A percentile compares a stretch with the other conserved stretches of the same genome.
Evolutionary conservation across 2,329 filamentous ascomycete genomes (phyloP).

Genomic region (Ophidiomyces ophidiicola): DNA sequence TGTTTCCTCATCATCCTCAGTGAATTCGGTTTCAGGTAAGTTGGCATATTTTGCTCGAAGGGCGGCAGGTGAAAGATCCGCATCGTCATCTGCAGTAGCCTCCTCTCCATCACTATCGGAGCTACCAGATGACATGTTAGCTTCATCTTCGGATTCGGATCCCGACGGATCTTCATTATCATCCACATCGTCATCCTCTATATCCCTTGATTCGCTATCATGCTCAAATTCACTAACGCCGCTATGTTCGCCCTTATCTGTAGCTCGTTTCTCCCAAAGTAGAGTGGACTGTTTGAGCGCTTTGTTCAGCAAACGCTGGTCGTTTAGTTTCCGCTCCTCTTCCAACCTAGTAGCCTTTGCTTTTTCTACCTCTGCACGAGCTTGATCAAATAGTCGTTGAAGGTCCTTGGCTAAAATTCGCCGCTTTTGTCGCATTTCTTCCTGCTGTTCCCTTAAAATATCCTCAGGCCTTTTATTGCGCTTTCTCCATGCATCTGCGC

Average conservation of each 20-base stretch:
- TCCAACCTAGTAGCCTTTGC: conserved; percentile 47
- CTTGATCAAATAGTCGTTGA: conserved; percentile 48
- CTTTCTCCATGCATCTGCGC: conserved; percentile 33
- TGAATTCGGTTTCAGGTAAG: conserved; percentile 6
- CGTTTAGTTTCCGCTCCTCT: conserved; percentile 40
- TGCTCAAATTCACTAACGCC: conserved; percentile 50
- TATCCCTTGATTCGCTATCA: conserved; percentile 58
- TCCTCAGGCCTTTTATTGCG: conserved; percentile 50
- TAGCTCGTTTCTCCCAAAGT: conserved; percentile 36
- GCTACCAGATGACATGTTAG: conserved; percentile 38
- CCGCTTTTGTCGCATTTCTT: conserved; percentile 55
- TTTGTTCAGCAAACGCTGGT: conserved; percentile 43
- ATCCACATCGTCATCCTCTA: conserved; percentile 42
- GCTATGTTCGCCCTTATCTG: conserved; percentile 36
- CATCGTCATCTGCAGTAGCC: conserved; percentile 30
- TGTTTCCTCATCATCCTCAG: not conserved
- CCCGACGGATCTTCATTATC: conserved; percentile 37
- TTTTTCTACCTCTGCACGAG: conserved; percentile 47
- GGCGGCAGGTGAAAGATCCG: conserved; percentile 36
- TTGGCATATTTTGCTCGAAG: conserved; percentile 38
- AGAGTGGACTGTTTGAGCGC: conserved; percentile 42
- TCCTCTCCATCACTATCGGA: conserved; percentile 34
- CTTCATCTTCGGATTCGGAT: conserved; percentile 46
- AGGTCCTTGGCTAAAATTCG: conserved; percentile 57
- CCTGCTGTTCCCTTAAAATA: conserved; percentile 63